phyloP scores from a whole-genome alignment of 345 rosid genomes.

The Salix exigua region DNA sequence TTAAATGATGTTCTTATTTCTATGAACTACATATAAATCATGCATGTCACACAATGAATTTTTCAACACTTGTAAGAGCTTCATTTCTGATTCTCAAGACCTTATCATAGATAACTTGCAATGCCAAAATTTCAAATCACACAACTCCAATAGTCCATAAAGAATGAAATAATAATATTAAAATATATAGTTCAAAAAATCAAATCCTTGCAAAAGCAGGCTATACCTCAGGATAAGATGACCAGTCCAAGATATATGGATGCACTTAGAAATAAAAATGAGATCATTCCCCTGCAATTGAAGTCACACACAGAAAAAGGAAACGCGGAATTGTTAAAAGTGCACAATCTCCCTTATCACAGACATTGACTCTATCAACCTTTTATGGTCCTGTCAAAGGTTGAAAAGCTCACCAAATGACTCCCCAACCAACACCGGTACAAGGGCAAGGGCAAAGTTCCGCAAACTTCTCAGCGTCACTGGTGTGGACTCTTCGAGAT shows the following conservation, averaged over 20 bases:
- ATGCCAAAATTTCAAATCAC: too few species aligned
- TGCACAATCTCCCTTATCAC: not conserved
- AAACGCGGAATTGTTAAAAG: not conserved
- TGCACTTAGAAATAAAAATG: constrained; percentile 65
- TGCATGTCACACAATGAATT: too few species aligned
- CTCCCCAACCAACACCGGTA: constrained; percentile 92
- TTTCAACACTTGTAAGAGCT: not conserved
- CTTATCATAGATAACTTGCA: too few species aligned
- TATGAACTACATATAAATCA: too few species aligned
- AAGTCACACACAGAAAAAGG: not conserved
- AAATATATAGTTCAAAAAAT: not conserved
- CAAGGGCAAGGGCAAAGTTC: constrained; percentile 95
- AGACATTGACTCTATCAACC: not conserved
- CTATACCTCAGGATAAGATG: constrained; percentile 68
- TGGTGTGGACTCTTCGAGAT: constrained; percentile 84
- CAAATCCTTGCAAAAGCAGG: constrained; percentile 13
- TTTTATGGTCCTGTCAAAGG: constrained; percentile 2
- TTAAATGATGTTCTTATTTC: too few species aligned
- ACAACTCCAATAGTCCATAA: not conserved
- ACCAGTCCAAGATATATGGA: constrained; percentile 86
- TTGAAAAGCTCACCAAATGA: constrained; percentile 62
- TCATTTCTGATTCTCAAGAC: not conserved
- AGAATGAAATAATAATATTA: not conserved
- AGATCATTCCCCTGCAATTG: constrained; percentile 89
- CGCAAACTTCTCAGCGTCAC: constrained; percentile 98